A percentile compares a stretch with the other conserved stretches of the same genome.
These are phyloP conservation scores for Hypoxylon lienhwacheense DNA, from an alignment of 495 filamentous ascomycete genomes.

Conservation along the genomic window DNA sequence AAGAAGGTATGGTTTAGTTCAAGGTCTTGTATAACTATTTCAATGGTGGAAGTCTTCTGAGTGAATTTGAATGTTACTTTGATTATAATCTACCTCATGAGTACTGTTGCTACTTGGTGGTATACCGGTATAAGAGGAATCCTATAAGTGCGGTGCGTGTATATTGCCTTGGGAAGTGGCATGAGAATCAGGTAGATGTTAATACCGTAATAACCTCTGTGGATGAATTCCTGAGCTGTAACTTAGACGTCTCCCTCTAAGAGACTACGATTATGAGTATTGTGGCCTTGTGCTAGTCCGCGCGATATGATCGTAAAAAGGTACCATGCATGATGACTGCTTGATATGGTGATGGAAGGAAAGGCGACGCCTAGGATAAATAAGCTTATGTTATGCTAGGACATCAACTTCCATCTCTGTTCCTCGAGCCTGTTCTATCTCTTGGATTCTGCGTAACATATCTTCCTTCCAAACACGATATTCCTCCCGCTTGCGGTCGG, in stretches of 20 bases:
- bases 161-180: too few species aligned
- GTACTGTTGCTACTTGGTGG: too few species aligned
- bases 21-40: too few species aligned
- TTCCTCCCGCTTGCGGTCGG: slow-evolving; percentile 65
- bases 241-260: background rate
- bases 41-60: too few species aligned
- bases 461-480: slow-evolving; percentile 73
- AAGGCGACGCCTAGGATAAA: background rate
- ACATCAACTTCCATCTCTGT: slow-evolving; percentile 37
- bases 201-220: too few species aligned
- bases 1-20: too few species aligned
- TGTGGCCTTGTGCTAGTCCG: too few species aligned
- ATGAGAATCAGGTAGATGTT: too few species aligned
- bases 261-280: background rate
- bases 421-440: slow-evolving; percentile 44
- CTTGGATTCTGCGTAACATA: slow-evolving; percentile 61
- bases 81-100: too few species aligned
- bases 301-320: background rate
- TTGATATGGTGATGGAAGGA: background rate
- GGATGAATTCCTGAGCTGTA: background rate
- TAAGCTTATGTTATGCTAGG: slow-evolving; percentile 1
- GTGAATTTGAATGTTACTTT: too few species aligned
- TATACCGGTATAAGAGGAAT: too few species aligned
- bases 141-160: too few species aligned
- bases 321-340: background rate